Evolutionary conservation across 2,329 filamentous ascomycete genomes (phyloP).

Genomic region (Hymenoscyphus fructigenus): DNA sequence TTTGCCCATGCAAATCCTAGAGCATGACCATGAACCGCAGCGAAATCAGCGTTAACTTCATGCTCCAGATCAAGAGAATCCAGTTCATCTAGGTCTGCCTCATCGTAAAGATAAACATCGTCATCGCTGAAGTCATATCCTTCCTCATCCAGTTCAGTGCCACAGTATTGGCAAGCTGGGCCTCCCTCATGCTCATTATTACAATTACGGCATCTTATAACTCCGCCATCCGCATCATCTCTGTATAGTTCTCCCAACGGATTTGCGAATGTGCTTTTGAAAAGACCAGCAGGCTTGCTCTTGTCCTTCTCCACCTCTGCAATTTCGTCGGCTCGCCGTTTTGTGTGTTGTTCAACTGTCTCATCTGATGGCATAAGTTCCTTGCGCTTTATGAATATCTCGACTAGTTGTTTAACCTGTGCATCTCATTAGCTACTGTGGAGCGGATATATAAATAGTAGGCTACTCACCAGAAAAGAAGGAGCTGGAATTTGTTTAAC

Average conservation of each 20-base stretch:
- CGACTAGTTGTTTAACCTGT: constrained; percentile 63
- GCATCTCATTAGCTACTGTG: neutral
- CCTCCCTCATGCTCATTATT: constrained; percentile 63
- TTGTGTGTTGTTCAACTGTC: constrained; percentile 58
- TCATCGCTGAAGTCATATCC: constrained; percentile 45
- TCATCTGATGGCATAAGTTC: constrained; percentile 64
- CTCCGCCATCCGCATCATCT: constrained; percentile 58
- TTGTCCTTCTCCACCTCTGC: constrained; percentile 60
- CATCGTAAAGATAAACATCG: constrained; percentile 36
- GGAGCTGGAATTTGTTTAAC: constrained; percentile 61
- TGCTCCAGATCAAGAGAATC: constrained; percentile 17
- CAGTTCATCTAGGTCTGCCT: constrained; percentile 41
- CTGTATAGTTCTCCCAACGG: constrained; percentile 36
- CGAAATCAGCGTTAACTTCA: constrained; percentile 16
- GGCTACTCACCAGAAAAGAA: constrained; percentile 54
- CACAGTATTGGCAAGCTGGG: constrained; percentile 51
- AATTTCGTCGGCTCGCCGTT: constrained; percentile 58
- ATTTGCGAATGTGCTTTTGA: constrained; percentile 51
- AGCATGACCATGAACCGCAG: constrained; percentile 1
- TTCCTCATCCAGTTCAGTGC: constrained; percentile 46
- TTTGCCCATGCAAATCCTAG: neutral
- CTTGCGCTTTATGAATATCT: constrained; percentile 57
- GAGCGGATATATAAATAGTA: neutral
- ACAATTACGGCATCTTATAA: constrained; percentile 62
- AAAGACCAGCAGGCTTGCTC: constrained; percentile 54